Percentiles rank a stretch among this genome's conserved stretches.
phyloP scores from a whole-genome alignment of 305 asterid species.

The Fraxinus angustifolia region DNA sequence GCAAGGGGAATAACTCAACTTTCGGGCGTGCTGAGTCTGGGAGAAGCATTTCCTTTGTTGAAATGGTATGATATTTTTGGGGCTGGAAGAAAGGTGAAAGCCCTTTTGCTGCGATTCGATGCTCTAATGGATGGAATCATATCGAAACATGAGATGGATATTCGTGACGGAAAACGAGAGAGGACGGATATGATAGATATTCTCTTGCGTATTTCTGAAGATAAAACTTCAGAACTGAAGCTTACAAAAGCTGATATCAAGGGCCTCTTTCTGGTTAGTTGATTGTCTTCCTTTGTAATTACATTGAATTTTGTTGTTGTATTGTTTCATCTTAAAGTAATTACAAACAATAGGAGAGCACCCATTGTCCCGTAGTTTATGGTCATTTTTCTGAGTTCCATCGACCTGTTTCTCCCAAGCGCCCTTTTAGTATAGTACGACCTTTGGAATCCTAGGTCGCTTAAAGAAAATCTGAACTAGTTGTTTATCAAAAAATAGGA shows the following conservation, averaged over 20 bases:
- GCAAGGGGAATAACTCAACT: not conserved
- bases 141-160: slow-evolving; percentile 7
- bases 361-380: too few species aligned
- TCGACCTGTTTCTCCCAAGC: not conserved
- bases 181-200: slow-evolving; percentile 18
- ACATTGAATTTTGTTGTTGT: not conserved
- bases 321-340: not conserved
- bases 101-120: slow-evolving; percentile 2
- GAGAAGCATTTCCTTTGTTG: not conserved
- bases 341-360: too few species aligned
- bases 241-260: slow-evolving; percentile 18
- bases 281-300: not conserved
- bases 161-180: not conserved
- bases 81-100: slow-evolving; percentile 7
- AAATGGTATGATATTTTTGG: slow-evolving; percentile 3
- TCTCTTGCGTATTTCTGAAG: not conserved
- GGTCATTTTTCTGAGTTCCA: not conserved
- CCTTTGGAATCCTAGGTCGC: not conserved
- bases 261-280: slow-evolving; percentile 7
- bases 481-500: not conserved
- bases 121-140: slow-evolving; percentile 12
- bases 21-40: not conserved
- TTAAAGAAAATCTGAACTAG: not conserved
- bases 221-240: slow-evolving; percentile 5
- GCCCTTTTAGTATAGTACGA: not conserved